Evolutionary conservation across 805 yeast genomes (phyloP), one percentile per base, ranked within the genome.

Genomic region (Ogataea haglerorum): DNA sequence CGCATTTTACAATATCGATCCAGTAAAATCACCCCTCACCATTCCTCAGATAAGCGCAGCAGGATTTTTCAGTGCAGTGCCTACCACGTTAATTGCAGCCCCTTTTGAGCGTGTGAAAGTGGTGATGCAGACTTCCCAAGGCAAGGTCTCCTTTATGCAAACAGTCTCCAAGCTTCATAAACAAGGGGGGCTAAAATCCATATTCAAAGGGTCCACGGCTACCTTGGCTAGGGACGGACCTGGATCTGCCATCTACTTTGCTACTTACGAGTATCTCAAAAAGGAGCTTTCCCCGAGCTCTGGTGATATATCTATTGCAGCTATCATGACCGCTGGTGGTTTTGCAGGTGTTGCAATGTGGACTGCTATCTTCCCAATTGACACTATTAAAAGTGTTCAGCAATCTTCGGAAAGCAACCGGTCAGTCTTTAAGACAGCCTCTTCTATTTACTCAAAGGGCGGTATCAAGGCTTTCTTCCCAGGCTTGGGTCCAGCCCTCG

Each of bases 141-240:
- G 70, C 1, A 63, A 67, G 14, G 57, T 60, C 22, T 69, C 76
- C 1, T 80, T 86, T 12, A 64, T 70, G 10, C 71, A 77, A 22
- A 86, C 83, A 2, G 80, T 89, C 23, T 70, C 68, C 47, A 77
- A 78, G 54, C 75, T 91, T 54, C 78, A 88, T 53, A 70, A 70
- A 28, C 78, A 83, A 33, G 97, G 97, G 24, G 97, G 97, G 21
- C 49, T 90, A 17, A 65, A 73, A 44, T 90, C 97, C 1, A 73
- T 93, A 19, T 91, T 85, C 67, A 86, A 87, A 62, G 99, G 99
- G 14, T 85, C 96, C 0, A 73, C 74, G 12, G 96, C 97, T 3
- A 91, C 99, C 1, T 67, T 91, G 47, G 95, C 96, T 14, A 79
- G 99, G 63, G 99, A 91, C 60, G 98, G 97, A 1, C 98, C 99